Conservation (phyloP, 2,329 filamentous ascomycete genomes). For the Onygenales sp. region DNA sequence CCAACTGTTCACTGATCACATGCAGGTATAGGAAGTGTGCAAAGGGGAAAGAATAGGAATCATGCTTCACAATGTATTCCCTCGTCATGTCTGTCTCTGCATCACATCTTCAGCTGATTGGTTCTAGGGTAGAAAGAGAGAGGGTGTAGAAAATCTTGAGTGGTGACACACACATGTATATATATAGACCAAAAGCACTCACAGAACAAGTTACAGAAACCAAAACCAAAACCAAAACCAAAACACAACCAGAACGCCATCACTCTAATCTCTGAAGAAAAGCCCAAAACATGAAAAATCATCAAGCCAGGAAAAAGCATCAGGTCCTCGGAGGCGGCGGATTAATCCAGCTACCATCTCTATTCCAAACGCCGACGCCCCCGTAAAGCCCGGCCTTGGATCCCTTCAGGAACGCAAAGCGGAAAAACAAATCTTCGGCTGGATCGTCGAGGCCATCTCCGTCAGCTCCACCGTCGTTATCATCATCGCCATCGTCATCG, state of each 20-base stretch:
- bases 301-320: not conserved
- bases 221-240: not conserved
- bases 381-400: conserved; percentile 31
- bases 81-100: too few relatives aligned
- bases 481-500: conserved; percentile 13
- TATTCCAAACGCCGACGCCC: conserved; percentile 29
- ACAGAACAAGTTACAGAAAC: not conserved
- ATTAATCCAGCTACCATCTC: conserved; percentile 12
- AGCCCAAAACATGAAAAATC: not conserved
- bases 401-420: conserved; percentile 37
- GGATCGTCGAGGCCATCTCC: conserved; percentile 12
- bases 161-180: too few relatives aligned
- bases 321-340: conserved; percentile 11
- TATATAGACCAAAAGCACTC: too few relatives aligned
- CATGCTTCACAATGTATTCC: too few relatives aligned
- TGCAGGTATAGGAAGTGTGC: too few relatives aligned
- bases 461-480: not conserved
- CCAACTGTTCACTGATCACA: too few relatives aligned
- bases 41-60: too few relatives aligned
- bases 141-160: too few relatives aligned
- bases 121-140: too few relatives aligned
- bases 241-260: not conserved
- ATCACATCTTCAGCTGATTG: too few relatives aligned
- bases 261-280: not conserved
- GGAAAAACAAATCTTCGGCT: conserved; percentile 36